Conservation (phyloP, 23 red algal genomes). For the Agarophyton chilense region DNA sequence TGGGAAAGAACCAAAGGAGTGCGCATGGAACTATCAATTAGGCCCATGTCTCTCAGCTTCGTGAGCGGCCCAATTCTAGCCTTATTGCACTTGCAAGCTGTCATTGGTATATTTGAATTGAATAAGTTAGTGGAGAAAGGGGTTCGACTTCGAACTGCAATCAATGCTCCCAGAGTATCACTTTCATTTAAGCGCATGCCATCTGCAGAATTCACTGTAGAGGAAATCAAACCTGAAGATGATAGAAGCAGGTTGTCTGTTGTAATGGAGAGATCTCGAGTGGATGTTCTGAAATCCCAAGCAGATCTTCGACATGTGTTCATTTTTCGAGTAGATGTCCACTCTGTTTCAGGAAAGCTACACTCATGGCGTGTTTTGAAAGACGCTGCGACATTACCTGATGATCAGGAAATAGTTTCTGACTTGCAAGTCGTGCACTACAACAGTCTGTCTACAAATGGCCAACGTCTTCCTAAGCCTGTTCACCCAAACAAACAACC, state of each 20-base stretch:
- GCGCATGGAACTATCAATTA: constrained; percentile 62
- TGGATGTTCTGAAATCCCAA: constrained; percentile 63
- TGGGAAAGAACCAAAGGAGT: constrained; percentile 75
- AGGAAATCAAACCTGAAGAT: constrained; percentile 50
- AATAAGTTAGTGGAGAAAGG: constrained; percentile 60
- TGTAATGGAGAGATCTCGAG: constrained; percentile 47
- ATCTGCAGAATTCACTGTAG: constrained; percentile 38
- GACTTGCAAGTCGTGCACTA: constrained; percentile 61
- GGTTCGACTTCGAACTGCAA: constrained; percentile 46
- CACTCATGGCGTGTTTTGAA: constrained; percentile 40
- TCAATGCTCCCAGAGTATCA: constrained; percentile 47
- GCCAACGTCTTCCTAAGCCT: constrained; percentile 23
- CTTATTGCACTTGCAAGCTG: constrained; percentile 57
- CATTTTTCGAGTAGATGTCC: constrained; percentile 56
- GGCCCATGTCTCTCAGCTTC: constrained; percentile 57
- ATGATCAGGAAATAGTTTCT: constrained; percentile 65
- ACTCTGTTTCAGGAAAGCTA: constrained; percentile 46
- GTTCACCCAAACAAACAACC: not conserved
- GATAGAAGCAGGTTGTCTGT: constrained; percentile 48
- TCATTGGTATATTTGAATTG: constrained; percentile 61
- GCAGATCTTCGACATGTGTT: constrained; percentile 52
- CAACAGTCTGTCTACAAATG: constrained; percentile 10
- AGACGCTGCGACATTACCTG: constrained; percentile 55
- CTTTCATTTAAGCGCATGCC: constrained; percentile 68
- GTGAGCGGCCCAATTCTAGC: constrained; percentile 55